Evolutionary conservation across 1,139 yeast species (phyloP), one percentile per base, ranked within the genome.

Genomic region (Blastobotrys indianensis): DNA sequence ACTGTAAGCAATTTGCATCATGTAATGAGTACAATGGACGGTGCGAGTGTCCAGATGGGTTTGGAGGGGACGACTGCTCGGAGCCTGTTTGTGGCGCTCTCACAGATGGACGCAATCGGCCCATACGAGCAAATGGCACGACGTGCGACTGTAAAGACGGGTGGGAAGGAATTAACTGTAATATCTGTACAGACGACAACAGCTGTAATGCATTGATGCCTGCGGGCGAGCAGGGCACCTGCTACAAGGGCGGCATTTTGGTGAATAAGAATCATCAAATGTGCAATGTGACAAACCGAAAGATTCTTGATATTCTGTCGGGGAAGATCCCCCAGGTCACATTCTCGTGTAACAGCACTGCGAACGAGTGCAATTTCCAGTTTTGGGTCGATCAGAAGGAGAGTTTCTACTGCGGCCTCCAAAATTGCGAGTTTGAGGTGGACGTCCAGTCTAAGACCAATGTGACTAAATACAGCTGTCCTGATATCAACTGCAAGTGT

Each of bases 151-250:
- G 98, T 67, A 75, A 76, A 41, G 73, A 74, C 1, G 98, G 98
- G 2, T 92, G 98, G 98, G 69, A 72, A 5, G 97, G 98, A 39
- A 85, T 92, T 60, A 92, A 92, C 62, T 92, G 98, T 72, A 92
- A 92, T 50, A 66, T 70, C 64, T 92, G 98, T 66, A 70, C 75
- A 17, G 61, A 63, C 2, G 95, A 92, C 62, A 65, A 70, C 4
- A 84, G 83, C 2, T 92, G 98, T 68, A 86, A 86, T 61, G 69
- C 84, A 0, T 84, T 92, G 56, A 79, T 92, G 81, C 97, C 97
- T 1, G 90, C 82, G 47, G 94, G 86, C 1, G 67, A 88, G 48
- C 70, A 76, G 51, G 98, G 97, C 8, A 86, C 95, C 0, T 92
- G 98, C 63, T 90, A 88, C 64, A 76, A 80, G 52, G 78, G 85